Base-by-base conservation (phyloP, 177 flowering plant species). In the Vitis hybrid region DNA sequence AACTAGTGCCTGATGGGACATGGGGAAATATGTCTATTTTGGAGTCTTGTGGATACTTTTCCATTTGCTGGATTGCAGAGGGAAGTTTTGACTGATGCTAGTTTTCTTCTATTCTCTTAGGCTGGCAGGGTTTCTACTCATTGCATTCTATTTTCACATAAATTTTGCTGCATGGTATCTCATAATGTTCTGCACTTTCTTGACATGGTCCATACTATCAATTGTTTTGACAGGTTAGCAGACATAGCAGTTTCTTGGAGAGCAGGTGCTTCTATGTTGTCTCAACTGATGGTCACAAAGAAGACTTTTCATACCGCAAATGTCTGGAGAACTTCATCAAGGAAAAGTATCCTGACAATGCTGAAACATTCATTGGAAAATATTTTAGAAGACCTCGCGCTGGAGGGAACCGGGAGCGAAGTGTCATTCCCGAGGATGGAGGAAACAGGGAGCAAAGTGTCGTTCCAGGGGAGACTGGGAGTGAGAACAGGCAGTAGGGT, bases 281-380 rank as follows among this genome's bases (percentile, higher is more conserved):
- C 50, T 78, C 86, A 0, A 80, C 81, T 8, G 86, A 89, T 79
- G 97, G 92, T 1, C 67, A 49, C 15, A 76, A 69, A 52, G 85
- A 83, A 63, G 99, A 96, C 66, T 96, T 96, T 69, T 96, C 98
- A 1, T 87, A 88, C 65, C 80, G 82, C 2, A 96, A 96, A 65
- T 91, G 97, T 70, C 67, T 96, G 45, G 90, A 90, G 56, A 88
- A 82, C 67, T 85, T 81, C 19, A 63, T 94, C 48, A 82, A 29
- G 69, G 78, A 51, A 9, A 96, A 88, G 68, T 90, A 82, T 64
- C 90, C 98, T 1, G 88, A 80, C 14, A 20, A 69, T n/a, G 97
- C 88, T 2, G 93, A 82, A 18, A 45, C 78, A 16, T 96, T 93
- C 74, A 72, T 75, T 15, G 71, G 14, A 0, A 96, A 90, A 60